Evolutionary conservation across 495 filamentous ascomycete species (phyloP).

Genomic region (Aspergillus haitiensis): DNA sequence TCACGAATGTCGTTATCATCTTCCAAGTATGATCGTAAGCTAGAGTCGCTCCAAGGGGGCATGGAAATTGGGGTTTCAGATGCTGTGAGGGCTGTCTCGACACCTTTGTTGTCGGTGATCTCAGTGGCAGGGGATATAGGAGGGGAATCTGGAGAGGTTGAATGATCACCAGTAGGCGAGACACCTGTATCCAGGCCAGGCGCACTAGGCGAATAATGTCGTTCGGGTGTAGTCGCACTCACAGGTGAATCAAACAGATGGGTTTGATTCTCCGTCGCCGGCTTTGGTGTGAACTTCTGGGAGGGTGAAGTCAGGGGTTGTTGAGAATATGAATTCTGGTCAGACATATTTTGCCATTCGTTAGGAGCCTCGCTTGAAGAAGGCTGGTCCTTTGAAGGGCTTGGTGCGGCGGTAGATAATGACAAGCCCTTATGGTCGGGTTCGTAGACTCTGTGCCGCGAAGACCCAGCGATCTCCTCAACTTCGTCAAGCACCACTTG

Average conservation of each 20-base stretch:
- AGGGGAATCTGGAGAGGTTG: slow-evolving; percentile 60
- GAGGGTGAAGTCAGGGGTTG: slow-evolving; percentile 38
- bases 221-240: slow-evolving; percentile 58
- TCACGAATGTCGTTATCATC: slow-evolving; percentile 90
- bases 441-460: slow-evolving; percentile 25
- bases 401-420: slow-evolving; percentile 13
- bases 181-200: slow-evolving; percentile 64
- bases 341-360: slow-evolving; percentile 17
- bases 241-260: slow-evolving; percentile 71
- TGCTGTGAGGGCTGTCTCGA: slow-evolving; percentile 41
- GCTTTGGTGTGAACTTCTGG: slow-evolving; percentile 42
- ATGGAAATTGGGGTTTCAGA: slow-evolving; percentile 42
- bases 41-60: slow-evolving; percentile 78
- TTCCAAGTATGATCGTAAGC: slow-evolving; percentile 84
- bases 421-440: slow-evolving; percentile 10
- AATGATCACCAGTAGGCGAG: slow-evolving; percentile 62
- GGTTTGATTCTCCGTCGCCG: slow-evolving; percentile 37
- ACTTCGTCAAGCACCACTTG: slow-evolving; percentile 40
- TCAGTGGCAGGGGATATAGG: slow-evolving; percentile 67
- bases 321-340: slow-evolving; percentile 13
- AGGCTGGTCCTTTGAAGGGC: slow-evolving; percentile 22
- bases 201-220: slow-evolving; percentile 37
- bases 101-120: slow-evolving; percentile 31
- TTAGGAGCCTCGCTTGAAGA: slow-evolving; percentile 29
- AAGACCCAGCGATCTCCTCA: slow-evolving; percentile 26